Evolutionary conservation across 129 eudicot species (phyloP), one percentile per base, ranked within the genome.

Genomic region (Tanacetum coccineum): DNA sequence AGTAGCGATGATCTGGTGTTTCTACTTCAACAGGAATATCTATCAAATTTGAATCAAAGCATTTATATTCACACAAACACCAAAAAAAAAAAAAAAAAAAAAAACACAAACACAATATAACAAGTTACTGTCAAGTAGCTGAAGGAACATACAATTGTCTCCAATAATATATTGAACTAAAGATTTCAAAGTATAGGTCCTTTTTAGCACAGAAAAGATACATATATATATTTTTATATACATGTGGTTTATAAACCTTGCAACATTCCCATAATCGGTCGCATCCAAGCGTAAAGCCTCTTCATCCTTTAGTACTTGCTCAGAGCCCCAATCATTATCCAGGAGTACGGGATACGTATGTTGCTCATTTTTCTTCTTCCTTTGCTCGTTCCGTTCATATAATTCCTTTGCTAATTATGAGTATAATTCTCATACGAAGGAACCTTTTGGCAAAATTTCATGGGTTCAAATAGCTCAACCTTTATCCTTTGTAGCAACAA

Each of bases 311-410:
- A 91, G 42, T 30, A 83, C 71, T 62, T 80, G 78, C 67, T 90
- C 95, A 13, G 97, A 85, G 40, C 84, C 87, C 97, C 95, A 91
- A 80, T 87, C 95, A 2, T n/a, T n/a, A n/a, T n/a, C n/a, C n/a
- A n/a, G n/a, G n/a, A n/a, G n/a, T n/a, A n/a, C n/a, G n/a, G n/a
- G n/a, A n/a, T n/a, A n/a, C n/a, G n/a, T n/a, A n/a, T n/a, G n/a
- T n/a, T n/a, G n/a, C n/a, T n/a, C n/a, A n/a, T n/a, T n/a, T n/a
- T n/a, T n/a, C n/a, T n/a, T n/a, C n/a, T n/a, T n/a, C n/a, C n/a
- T n/a, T n/a, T n/a, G n/a, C n/a, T n/a, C n/a, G n/a, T n/a, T n/a
- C n/a, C n/a, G n/a, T n/a, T n/a, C n/a, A n/a, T n/a, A 93, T 78
- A 73, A 4, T 42, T 42, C 42, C 73, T 73, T 68, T 62, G 74